Percentiles rank a stretch among this genome's conserved stretches.
Evolutionary conservation across 1,284 basidiomycete genomes (phyloP).

Genomic region (Rhizoctonia solani): DNA sequence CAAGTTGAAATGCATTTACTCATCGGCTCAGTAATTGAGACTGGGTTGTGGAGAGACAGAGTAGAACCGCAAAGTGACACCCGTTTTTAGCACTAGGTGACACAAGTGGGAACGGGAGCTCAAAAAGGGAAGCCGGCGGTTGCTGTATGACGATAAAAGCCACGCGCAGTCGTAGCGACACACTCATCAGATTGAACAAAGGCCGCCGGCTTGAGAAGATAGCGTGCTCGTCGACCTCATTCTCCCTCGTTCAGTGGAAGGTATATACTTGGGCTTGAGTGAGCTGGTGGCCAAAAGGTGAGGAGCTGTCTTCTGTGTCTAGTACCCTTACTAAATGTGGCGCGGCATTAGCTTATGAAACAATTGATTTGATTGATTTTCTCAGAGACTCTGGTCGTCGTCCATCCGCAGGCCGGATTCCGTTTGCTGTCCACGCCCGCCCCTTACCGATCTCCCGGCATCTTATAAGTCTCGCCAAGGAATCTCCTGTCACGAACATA

Average conservation of each 20-base stretch:
- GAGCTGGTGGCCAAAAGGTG: constrained; percentile 17
- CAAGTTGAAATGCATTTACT: no score
- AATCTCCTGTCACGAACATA: not conserved
- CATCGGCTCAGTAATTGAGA: no score
- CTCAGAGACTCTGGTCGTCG: not conserved
- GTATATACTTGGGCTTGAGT: not conserved
- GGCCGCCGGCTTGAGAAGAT: not conserved
- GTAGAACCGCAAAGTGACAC: no score
- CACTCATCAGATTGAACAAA: constrained; percentile 4
- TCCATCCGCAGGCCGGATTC: constrained; percentile 35
- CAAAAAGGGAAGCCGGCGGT: constrained; percentile 16
- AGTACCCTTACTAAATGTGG: not conserved
- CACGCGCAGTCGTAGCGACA: not conserved
- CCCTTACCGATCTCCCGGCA: not conserved
- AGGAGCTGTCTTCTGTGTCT: not conserved
- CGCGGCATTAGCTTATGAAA: not conserved
- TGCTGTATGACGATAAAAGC: constrained; percentile 1
- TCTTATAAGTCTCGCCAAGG: not conserved
- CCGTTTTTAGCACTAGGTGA: no score
- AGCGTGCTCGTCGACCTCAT: not conserved
- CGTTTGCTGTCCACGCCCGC: constrained; percentile 7
- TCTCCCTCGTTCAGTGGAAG: not conserved
- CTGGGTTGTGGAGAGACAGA: no score
- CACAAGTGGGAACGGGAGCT: not conserved
- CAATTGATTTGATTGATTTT: constrained; percentile 12